Conservation (phyloP, 495 filamentous ascomycete species). For the Penicillium macrosclerotiorum region DNA sequence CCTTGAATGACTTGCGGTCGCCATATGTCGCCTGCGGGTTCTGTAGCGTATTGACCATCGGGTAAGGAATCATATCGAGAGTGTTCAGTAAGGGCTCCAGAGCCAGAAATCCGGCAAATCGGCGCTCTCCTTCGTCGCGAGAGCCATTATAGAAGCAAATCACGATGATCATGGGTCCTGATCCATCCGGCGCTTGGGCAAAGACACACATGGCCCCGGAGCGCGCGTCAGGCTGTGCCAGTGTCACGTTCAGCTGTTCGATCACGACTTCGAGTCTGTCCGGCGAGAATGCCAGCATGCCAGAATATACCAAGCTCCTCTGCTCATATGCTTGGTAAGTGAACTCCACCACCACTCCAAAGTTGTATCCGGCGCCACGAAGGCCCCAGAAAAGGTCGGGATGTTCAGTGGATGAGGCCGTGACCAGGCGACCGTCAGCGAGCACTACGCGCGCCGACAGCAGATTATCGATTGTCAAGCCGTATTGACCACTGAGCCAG, state of each 20-base stretch:
- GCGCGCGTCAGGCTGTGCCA: conserved; percentile 28
- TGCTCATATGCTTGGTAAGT: conserved; percentile 46
- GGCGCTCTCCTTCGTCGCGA: conserved; percentile 34
- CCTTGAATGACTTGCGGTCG: conserved; percentile 46
- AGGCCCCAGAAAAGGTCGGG: conserved; percentile 49
- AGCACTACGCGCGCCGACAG: conserved; percentile 48
- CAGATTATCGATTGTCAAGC: conserved; percentile 53
- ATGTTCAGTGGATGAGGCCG: conserved; percentile 36
- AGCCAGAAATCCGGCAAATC: conserved; percentile 37
- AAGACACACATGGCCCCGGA: conserved; percentile 40
- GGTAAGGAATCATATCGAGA: conserved; percentile 41
- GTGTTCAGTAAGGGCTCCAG: conserved; percentile 38
- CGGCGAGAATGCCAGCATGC: conserved; percentile 40
- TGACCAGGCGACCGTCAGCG: conserved; percentile 45
- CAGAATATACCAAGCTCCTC: conserved; percentile 43
- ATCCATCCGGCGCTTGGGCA: conserved; percentile 33
- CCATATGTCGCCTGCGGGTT: conserved; percentile 41
- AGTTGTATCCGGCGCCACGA: conserved; percentile 47
- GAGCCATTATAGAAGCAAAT: conserved; percentile 53
- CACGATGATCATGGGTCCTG: conserved; percentile 37
- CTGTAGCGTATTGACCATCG: conserved; percentile 40
- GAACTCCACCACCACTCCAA: conserved; percentile 48
- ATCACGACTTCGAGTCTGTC: conserved; percentile 41
- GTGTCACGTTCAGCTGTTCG: conserved; percentile 36
- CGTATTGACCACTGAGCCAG: conserved; percentile 47